Evolutionary conservation across 2,329 filamentous ascomycete genomes (phyloP), one percentile per base, ranked within the genome.

Genomic region (Paecilomyces niveus): DNA sequence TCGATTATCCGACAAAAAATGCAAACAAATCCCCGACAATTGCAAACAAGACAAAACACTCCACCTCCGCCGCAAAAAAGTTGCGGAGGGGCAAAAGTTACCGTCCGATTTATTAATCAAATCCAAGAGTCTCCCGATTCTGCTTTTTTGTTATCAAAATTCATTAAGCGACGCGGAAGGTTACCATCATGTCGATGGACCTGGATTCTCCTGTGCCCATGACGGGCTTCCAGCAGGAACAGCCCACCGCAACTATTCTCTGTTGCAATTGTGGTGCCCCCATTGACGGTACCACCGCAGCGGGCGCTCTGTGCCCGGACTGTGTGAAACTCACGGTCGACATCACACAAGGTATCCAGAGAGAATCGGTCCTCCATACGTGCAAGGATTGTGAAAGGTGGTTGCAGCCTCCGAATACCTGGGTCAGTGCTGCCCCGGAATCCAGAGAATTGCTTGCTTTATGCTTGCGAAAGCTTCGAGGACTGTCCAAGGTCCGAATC

Each of bases 231-330:
- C 63, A 74, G 54, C 70, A 74, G 57, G 72, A 74, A 60, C 69
- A 72, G 65, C 67, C 68, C 57, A 72, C 78, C 62, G 84, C 85
- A 62, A 88, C 85, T n/a, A 96, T 97, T 71, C 89, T 99, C 59
- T 99, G 94, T 78, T 96, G 91, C 80, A 96, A 97, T 82, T 99
- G 94, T 76, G 94, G 93, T 71, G 92, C 90, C 61, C 88, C 93
- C 45, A 96, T 99, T 69, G 92, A 97, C 76, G 94, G 94, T 74
- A 96, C 92, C 18, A 85, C 86, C 13, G 83, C 90, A 26, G 87
- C 89, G 56, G 92, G 92, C 62, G 92, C 94, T 49, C 87, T 97
- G 58, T 99, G 94, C 79, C 91, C 91, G 75, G 93, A 97, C 80
- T 97, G 94, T 76, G 86, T 97, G 72, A 96, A 96, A 75, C 85